Evolutionary conservation across 306 rosid genomes (phyloP).

Genomic region (Quercus bicolor): DNA sequence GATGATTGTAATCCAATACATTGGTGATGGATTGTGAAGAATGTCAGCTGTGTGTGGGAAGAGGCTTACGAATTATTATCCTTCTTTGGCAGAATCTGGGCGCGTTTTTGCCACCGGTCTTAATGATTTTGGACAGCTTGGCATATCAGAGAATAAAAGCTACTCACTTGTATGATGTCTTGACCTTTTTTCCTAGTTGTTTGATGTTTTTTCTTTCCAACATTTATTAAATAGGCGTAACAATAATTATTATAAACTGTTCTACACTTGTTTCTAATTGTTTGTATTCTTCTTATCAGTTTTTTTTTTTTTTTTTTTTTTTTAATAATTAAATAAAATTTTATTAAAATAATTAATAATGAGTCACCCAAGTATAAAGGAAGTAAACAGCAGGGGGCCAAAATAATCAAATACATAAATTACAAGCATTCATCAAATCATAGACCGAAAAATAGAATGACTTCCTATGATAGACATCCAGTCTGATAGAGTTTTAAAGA

Average conservation of each 20-base stretch:
- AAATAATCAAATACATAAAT: too few relatives aligned
- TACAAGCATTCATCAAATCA: too few relatives aligned
- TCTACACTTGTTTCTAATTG: neutral
- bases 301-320: too few relatives aligned
- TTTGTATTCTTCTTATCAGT: neutral
- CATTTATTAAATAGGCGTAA: neutral
- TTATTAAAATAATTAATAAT: too few relatives aligned
- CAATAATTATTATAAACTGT: neutral
- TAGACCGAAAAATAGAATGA: too few relatives aligned
- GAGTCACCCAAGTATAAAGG: too few relatives aligned
- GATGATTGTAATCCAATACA: neutral
- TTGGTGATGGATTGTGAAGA: conserved; percentile 44
- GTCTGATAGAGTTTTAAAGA: too few relatives aligned
- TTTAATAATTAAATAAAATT: too few relatives aligned
- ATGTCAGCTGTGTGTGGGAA: conserved; percentile 27
- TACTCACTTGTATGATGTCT: conserved; percentile 53
- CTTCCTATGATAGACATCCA: too few relatives aligned
- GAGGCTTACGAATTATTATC: conserved; percentile 48
- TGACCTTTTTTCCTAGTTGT: neutral
- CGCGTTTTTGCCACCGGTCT: conserved; percentile 84
- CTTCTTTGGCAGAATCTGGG: conserved; percentile 59
- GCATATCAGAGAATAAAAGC: conserved; percentile 41
- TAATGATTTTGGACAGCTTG: conserved; percentile 91
- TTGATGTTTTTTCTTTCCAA: neutral
- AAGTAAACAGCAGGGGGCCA: too few relatives aligned